Evolutionary conservation across 2,329 filamentous ascomycete genomes (phyloP), one percentile per base, ranked within the genome.

Genomic region (Diaporthe sp.): DNA sequence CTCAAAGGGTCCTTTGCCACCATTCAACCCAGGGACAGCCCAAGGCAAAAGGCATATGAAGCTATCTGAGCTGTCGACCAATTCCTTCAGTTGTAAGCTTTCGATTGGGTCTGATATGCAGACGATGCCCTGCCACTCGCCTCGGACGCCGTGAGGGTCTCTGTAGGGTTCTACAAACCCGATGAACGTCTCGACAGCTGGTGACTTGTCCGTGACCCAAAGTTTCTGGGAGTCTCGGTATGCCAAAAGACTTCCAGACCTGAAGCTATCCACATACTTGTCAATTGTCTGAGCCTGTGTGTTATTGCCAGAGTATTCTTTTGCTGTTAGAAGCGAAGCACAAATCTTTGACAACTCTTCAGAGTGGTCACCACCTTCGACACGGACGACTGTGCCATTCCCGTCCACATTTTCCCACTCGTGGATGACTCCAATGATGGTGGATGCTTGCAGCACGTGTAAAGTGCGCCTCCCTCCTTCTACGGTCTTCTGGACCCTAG

Each of bases 371-470:
- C 25, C 53, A 17, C 53, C 53, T 31, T 55, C 13, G 15, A 55
- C 6, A 1, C 25, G 53, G 12, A 55, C 2, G 0, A 0, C 31
- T 31, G 53, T 55, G 0, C 28, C 53, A 3, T 0, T 1, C 5
- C 6, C 5, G 28, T 55, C 53, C 53, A 55, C 25, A 15, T 55
- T 8, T 15, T 31, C 2, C 25, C 53, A 55, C 28, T 55, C 25
- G 5, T 17, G 1, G 7, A 31, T 17, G 4, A 5, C 49, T 1
- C n/a, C 49, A 4, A 5, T 1, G 25, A 31, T 28, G 12, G 53
- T 55, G 10, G 25, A 55, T 0, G 25, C 25, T 55, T 55, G 53
- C 25, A 55, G 15, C 1, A 55, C 53, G 4, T 55, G 53, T 31
- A 55, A 17, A 0, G 3, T 9, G 5, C 28, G 9, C 9, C 6